phyloP scores from a whole-genome alignment of 306 rosid species.

The Glycyrrhiza uralensis region DNA sequence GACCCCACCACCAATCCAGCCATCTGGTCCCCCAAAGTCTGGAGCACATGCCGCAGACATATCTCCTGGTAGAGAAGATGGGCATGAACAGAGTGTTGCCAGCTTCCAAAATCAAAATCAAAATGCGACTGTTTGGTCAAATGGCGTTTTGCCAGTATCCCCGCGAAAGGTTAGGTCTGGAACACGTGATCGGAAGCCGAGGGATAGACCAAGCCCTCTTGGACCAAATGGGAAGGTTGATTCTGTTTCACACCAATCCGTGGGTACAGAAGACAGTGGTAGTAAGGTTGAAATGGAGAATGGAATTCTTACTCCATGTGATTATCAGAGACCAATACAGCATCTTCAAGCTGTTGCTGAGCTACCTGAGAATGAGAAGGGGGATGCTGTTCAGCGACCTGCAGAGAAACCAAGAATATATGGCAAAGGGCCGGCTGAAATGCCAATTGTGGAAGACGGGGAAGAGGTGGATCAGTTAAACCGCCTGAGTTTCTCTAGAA shows the following conservation, averaged over 20 bases:
- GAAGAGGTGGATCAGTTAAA: slow-evolving; percentile 66
- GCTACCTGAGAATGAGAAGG: slow-evolving; percentile 67
- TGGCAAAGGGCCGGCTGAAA: slow-evolving; percentile 47
- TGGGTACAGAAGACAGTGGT: slow-evolving; percentile 58
- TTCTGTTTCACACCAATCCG: slow-evolving; percentile 46
- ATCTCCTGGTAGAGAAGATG: slow-evolving; percentile 78
- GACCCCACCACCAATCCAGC: slow-evolving; percentile 69
- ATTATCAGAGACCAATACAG: slow-evolving; percentile 78
- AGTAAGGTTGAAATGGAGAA: slow-evolving; percentile 64
- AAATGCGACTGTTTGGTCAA: slow-evolving; percentile 64
- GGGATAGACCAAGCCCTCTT: slow-evolving; percentile 94
- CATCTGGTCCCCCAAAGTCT: slow-evolving; percentile 49
- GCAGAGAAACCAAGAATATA: slow-evolving; percentile 60
- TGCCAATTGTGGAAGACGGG: slow-evolving; percentile 51
- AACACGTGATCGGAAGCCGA: slow-evolving; percentile 69
- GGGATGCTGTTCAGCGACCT: slow-evolving; percentile 43
- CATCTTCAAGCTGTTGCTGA: slow-evolving; percentile 82
- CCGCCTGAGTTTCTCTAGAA: slow-evolving; percentile 49
- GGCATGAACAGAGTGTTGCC: slow-evolving; percentile 57
- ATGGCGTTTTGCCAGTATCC: slow-evolving; percentile 75
- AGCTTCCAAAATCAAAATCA: slow-evolving; percentile 58
- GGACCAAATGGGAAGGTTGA: slow-evolving; percentile 94
- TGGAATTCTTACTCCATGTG: slow-evolving; percentile 64
- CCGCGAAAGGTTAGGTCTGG: slow-evolving; percentile 70
- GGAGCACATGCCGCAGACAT: slow-evolving; percentile 47